These are phyloP conservation scores for Capsicum rhomboideum DNA, from an alignment of 257 asterid genomes.

Conservation along the genomic window DNA sequence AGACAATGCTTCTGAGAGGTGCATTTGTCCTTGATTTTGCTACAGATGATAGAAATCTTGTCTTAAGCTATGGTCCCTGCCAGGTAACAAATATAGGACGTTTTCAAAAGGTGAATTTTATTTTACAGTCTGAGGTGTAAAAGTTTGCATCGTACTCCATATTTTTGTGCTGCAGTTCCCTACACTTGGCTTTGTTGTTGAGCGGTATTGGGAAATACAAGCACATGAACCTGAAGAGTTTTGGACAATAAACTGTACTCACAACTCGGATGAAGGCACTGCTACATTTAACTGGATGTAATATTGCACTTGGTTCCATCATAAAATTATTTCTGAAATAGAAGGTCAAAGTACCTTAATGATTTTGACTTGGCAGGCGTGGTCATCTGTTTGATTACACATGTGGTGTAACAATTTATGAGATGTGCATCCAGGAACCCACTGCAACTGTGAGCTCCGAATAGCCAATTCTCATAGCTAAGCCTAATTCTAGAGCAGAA, in stretches of 20 bases:
- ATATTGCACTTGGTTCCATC: slow-evolving; percentile 17
- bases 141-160: slow-evolving; percentile 2
- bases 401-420: slow-evolving; percentile 73
- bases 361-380: slow-evolving; percentile 61
- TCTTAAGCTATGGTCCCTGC: slow-evolving; percentile 97
- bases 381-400: slow-evolving; percentile 94
- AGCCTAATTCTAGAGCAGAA: background rate
- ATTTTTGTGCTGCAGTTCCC: slow-evolving; percentile 62
- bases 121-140: background rate
- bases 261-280: slow-evolving; percentile 75
- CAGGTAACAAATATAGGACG: slow-evolving; percentile 44
- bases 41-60: slow-evolving; percentile 56
- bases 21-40: slow-evolving; percentile 70
- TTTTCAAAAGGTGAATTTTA: background rate
- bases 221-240: slow-evolving; percentile 96
- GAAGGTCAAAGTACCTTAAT: background rate
- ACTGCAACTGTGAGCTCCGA: slow-evolving; percentile 73
- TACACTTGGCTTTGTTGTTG: slow-evolving; percentile 91
- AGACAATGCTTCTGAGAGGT: slow-evolving; percentile 85
- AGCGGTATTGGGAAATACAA: slow-evolving; percentile 96
- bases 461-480: background rate
- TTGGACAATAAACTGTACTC: slow-evolving; percentile 92
- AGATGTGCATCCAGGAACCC: slow-evolving; percentile 85
- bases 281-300: slow-evolving; percentile 90
- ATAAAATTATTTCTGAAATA: background rate